Base-by-base conservation (phyloP, 352 stramenopile species). In the Plasmopara halstedii region DNA sequence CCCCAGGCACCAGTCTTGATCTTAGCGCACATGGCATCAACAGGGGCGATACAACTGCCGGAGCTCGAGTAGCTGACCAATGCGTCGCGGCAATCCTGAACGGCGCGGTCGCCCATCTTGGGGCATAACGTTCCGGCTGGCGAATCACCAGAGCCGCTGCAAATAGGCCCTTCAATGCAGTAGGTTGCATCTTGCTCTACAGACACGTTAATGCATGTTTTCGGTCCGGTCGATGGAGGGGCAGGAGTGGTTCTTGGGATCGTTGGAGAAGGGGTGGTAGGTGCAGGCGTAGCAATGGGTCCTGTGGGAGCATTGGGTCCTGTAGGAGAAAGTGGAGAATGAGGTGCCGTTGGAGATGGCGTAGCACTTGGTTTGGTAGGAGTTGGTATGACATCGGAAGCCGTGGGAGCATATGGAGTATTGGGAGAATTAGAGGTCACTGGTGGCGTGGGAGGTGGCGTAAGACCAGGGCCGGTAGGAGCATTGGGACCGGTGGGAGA, bases 121-220 rank as follows among this genome's bases (percentile, higher is more conserved):
- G 78, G 78, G 25, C 78, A 90, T 23, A 64, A 41, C 17, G 26
- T 50, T 3, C 78, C 78, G 9, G 62, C 52, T 3, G 73, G 69
- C 19, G 38, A 48, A 11, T 58, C 46, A 23, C 70, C 72, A 7
- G 58, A 52, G 33, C 78, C 78, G 23, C 63, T 79, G 53, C 78
- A 90, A 35, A 88, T 70, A 2, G 71, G 58, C 19, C 73, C 78
- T 8, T 54, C 38, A 35, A 87, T 79, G 57, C 75, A 87, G 56
- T 85, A 88, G 14, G 79, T 88, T 20, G 75, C 79, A 46, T 88
- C 75, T 1, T 67, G 54, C 39, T 85, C 67, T 17, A 90, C 75
- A 10, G 69, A 85, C 26, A 88, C 69, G 17, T 83, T 48, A 0
- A 62, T 73, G 56, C 74, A 87, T 41, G 49, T 58, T 19, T 46